phyloP scores from a whole-genome alignment of 169 alveolate genomes.

The Eimeria acervulina region DNA sequence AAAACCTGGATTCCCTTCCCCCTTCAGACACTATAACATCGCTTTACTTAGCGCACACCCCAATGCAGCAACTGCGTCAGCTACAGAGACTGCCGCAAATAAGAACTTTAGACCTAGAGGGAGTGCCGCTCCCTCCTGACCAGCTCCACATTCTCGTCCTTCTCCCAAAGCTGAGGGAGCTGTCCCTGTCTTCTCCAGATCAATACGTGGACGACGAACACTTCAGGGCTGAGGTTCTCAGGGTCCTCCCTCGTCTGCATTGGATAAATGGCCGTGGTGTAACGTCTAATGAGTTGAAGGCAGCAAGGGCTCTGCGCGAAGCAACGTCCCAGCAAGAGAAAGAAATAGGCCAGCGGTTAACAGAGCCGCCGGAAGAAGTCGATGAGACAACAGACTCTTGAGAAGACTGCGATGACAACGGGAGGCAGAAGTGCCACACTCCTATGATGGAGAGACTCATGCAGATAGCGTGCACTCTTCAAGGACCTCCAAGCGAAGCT shows the following conservation, averaged over 20 bases:
- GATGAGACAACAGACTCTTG: neutral
- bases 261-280: constrained; percentile 79
- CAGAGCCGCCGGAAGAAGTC: constrained; percentile 4
- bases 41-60: constrained; percentile 74
- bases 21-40: constrained; percentile 59
- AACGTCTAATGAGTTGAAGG: constrained; percentile 61
- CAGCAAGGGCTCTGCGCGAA: constrained; percentile 71
- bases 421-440: no score
- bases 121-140: constrained; percentile 40
- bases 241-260: constrained; percentile 69
- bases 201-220: constrained; percentile 49
- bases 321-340: constrained; percentile 60
- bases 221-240: constrained; percentile 72
- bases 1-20: constrained; percentile 60
- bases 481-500: neutral
- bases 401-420: neutral
- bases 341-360: neutral
- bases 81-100: constrained; percentile 63
- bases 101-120: constrained; percentile 63
- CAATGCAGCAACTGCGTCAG: constrained; percentile 60
- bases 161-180: constrained; percentile 76
- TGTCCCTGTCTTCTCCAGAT: constrained; percentile 67
- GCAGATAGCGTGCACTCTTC: neutral
- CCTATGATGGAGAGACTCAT: neutral
- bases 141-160: constrained; percentile 50